Base-by-base conservation (phyloP, 108 stramenopile species). In the Skeletonema menzelii region DNA sequence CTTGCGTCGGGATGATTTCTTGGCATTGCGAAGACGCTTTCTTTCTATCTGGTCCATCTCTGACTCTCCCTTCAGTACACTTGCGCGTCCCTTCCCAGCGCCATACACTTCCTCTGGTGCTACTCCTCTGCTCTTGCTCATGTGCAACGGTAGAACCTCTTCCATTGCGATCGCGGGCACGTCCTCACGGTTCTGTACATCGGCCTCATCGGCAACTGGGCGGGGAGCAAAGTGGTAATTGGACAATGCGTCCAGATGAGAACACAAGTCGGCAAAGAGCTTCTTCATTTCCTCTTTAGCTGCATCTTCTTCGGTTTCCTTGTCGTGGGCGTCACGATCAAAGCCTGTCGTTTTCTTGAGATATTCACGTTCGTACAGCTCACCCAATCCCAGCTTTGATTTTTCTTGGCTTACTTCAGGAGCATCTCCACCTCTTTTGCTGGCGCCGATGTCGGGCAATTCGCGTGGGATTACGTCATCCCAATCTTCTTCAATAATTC, bases 201-300 rank as follows among this genome's bases (percentile, higher is more conserved):
- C 95, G 6, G 94, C 94, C 74, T 97, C 97, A 11, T 95, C 91
- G 4, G 90, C 86, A 65, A 95, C 82, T 6, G 97, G 94, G 40
- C 97, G 85, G 3, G 98, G 98, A 8, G 94, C 93, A 76, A 97
- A 99, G 85, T 99, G 96, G 86, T 98, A 99, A 76, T 98, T 97
- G 11, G 96, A 98, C 70, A 99, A 68, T 5, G 97, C 94, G 80
- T 99, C 98, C 31, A 99, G 85, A 69, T 97, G 95, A 57, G 91
- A 91, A 59, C 95, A 97, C 4, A 98, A 75, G 69, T 89, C 88
- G 11, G 88, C 84, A 68, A 97, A 97, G 1, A 96, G 73, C 4
- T 55, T 62, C 63, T 91, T 93, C 86, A 97, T 91, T 68, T 97
- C 96, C 32, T 85, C 75, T 69, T 93, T 91, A 17, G 88, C 90